A percentile compares a stretch with the other conserved stretches of the same genome.
These are phyloP conservation scores for Quercus suber DNA, from an alignment of 306 rosid species.

Conservation along the genomic window DNA sequence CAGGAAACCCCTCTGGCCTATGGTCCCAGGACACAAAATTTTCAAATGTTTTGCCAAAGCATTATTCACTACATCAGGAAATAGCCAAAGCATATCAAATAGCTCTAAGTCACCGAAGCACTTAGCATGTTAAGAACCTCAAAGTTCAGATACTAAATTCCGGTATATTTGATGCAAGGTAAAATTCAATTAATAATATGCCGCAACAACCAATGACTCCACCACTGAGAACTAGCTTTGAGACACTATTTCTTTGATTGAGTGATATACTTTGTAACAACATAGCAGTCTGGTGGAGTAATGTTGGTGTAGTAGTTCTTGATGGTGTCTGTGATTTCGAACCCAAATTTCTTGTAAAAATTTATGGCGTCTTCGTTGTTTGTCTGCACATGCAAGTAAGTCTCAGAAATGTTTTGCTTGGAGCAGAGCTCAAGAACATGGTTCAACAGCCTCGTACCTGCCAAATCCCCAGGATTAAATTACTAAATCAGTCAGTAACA, in stretches of 20 bases:
- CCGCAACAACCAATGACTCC: slow-evolving; percentile 30
- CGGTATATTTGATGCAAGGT: slow-evolving; percentile 35
- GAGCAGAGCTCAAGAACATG: slow-evolving; percentile 79
- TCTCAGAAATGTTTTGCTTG: slow-evolving; percentile 69
- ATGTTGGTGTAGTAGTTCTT: slow-evolving; percentile 90
- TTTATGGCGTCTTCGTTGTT: slow-evolving; percentile 93
- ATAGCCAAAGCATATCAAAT: slow-evolving; percentile 6
- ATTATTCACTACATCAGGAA: background rate
- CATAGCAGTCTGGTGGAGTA: slow-evolving; percentile 91
- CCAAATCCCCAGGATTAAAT: slow-evolving; percentile 38
- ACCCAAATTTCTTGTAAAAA: slow-evolving; percentile 93
- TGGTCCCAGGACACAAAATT: slow-evolving; percentile 3
- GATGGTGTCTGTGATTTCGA: slow-evolving; percentile 93
- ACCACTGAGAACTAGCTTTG: slow-evolving; percentile 33
- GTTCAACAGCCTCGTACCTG: slow-evolving; percentile 82
- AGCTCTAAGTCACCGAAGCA: background rate
- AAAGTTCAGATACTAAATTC: slow-evolving; percentile 32
- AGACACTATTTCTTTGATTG: slow-evolving; percentile 55
- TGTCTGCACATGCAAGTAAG: slow-evolving; percentile 88
- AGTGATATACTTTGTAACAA: slow-evolving; percentile 58
- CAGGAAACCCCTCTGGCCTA: background rate
- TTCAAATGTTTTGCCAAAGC: background rate
- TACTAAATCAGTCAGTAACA: slow-evolving; percentile 1
- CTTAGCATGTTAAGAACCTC: slow-evolving; percentile 28
- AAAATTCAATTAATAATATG: slow-evolving; percentile 35